These are phyloP conservation scores for Dothiorella sarmentorum DNA, from an alignment of 2,329 filamentous ascomycete genomes.

Conservation along the genomic window DNA sequence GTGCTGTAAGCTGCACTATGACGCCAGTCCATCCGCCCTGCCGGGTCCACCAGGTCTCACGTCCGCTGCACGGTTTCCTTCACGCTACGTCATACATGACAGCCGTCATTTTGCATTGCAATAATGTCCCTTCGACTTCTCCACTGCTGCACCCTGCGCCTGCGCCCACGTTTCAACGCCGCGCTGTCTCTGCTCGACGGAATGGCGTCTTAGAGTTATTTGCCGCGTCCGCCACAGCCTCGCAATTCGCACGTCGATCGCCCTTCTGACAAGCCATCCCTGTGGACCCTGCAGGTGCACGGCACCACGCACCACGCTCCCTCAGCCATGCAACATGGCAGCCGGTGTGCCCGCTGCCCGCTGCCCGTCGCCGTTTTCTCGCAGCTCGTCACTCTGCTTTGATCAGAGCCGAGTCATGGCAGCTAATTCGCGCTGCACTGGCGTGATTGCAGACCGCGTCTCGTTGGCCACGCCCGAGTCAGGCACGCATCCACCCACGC, in stretches of 20 bases:
- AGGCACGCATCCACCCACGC: constrained; percentile 14
- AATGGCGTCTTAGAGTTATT: constrained; percentile 13
- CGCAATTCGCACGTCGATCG: constrained; percentile 13
- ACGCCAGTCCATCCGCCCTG: background rate
- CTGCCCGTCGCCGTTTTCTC: background rate
- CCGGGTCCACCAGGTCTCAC: background rate
- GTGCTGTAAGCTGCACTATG: constrained; percentile 8
- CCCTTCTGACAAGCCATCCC: constrained; percentile 10
- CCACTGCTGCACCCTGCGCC: constrained; percentile 13
- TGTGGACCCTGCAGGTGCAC: constrained; percentile 16
- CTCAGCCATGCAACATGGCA: constrained; percentile 8
- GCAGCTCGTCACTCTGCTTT: background rate
- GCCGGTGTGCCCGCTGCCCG: background rate
- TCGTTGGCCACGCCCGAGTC: constrained; percentile 11
- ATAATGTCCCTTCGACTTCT: background rate
- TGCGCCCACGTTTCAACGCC: constrained; percentile 13
- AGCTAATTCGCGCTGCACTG: constrained; percentile 14
- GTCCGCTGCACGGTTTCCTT: no score
- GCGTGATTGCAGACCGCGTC: constrained; percentile 5
- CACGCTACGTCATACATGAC: constrained; percentile 2
- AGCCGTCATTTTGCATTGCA: constrained; percentile 9
- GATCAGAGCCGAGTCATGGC: constrained; percentile 5
- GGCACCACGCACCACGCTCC: no score
- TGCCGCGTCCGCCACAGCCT: background rate
- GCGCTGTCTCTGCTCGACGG: background rate